These are phyloP conservation scores for Mycena capillaripes DNA, from an alignment of 768 basidiomycete genomes.

Conservation along the genomic window DNA sequence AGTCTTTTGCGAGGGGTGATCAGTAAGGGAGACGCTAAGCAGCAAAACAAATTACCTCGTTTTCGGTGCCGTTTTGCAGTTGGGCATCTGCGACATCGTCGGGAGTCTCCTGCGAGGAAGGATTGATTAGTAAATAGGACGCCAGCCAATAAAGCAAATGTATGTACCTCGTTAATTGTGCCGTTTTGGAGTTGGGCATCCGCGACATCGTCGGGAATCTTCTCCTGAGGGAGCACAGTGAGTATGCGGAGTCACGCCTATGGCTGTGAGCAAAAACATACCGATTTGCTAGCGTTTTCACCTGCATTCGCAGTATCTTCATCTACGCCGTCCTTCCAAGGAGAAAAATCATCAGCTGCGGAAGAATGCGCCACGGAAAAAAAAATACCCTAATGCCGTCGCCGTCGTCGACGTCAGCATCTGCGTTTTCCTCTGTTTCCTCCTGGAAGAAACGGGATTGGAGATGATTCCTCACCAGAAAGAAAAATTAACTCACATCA, in stretches of 20 bases:
- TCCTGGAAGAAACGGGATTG: constrained; percentile 5
- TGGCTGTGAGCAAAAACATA: constrained; percentile 2
- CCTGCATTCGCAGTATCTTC: not conserved
- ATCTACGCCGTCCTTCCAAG: not conserved
- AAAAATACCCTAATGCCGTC: constrained; percentile 1
- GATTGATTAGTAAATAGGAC: too few species aligned
- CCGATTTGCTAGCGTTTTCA: not conserved
- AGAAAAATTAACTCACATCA: constrained; percentile 6
- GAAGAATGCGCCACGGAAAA: constrained; percentile 1
- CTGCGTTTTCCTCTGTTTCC: constrained; percentile 7
- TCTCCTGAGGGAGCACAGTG: not conserved
- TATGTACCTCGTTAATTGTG: not conserved
- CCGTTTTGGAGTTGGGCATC: too few species aligned
- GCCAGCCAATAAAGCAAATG: too few species aligned
- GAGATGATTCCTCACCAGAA: constrained; percentile 5
- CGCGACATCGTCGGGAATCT: constrained; percentile 1
- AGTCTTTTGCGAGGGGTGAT: constrained; percentile 3
- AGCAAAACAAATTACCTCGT: constrained; percentile 8
- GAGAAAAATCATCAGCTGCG: constrained; percentile 3
- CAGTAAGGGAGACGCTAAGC: constrained; percentile 4
- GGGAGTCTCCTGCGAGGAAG: too few species aligned
- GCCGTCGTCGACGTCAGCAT: not conserved
- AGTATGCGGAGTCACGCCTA: constrained; percentile 1
- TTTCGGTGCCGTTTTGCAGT: not conserved
- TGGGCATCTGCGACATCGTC: not conserved